phyloP scores from a whole-genome alignment of 164 flowering plant genomes.

The Cinnamomum micranthum region DNA sequence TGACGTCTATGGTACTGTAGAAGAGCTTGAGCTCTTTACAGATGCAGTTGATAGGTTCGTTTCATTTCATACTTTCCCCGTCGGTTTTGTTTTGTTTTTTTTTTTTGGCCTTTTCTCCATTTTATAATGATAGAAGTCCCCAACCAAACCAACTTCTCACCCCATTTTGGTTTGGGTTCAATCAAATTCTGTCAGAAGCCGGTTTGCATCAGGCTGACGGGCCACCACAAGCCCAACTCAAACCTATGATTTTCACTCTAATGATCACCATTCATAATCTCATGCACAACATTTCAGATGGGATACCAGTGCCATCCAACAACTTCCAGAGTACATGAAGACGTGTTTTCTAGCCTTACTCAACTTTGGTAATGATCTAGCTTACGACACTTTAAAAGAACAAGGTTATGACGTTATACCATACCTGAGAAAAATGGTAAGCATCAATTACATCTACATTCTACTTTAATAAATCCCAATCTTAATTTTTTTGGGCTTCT shows the following conservation, averaged over 20 bases:
- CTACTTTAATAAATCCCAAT: no score
- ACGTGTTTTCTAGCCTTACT: slow-evolving; percentile 7
- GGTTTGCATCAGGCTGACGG: not conserved
- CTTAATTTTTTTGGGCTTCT: no score
- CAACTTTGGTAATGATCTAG: slow-evolving; percentile 6
- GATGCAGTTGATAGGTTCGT: slow-evolving; percentile 32
- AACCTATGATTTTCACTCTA: no score
- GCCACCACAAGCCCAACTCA: no score
- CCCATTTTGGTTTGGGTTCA: not conserved
- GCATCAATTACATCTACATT: not conserved
- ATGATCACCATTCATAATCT: no score
- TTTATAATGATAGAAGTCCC: no score
- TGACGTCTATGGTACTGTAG: slow-evolving; percentile 39
- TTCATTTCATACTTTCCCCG: not conserved
- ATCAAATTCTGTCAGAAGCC: not conserved
- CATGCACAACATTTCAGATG: slow-evolving; percentile 4
- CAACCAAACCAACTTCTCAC: not conserved
- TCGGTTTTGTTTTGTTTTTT: no score
- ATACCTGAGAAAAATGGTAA: slow-evolving; percentile 5
- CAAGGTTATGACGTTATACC: not conserved
- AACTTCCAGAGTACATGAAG: slow-evolving; percentile 16
- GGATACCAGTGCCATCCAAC: slow-evolving; percentile 7
- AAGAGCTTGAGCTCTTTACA: slow-evolving; percentile 41
- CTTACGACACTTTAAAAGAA: not conserved
- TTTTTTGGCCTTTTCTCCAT: no score